phyloP scores from a whole-genome alignment of 1,284 basidiomycete genomes.

The Rhodotorula sp. region DNA sequence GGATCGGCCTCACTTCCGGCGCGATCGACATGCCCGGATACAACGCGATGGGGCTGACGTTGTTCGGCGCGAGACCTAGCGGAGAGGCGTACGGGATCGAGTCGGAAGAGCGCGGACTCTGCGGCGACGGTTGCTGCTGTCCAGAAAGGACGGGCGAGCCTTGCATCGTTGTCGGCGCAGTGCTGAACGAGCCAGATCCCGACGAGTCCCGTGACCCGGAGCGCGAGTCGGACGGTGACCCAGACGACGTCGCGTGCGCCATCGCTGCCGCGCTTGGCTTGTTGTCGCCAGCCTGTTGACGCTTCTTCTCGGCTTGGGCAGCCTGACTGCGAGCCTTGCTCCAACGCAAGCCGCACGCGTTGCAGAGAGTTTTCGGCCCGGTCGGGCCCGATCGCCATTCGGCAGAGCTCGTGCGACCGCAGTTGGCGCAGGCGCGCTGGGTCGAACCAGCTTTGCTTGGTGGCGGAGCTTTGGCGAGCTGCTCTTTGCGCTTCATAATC shows the following conservation, averaged over 20 bases:
- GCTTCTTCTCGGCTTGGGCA: slow-evolving; percentile 13
- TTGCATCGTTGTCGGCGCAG: background rate
- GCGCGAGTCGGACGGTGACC: background rate
- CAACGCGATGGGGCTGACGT: slow-evolving; percentile 3
- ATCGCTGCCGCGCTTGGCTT: background rate
- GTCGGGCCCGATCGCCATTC: slow-evolving; percentile 42
- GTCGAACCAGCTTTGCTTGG: background rate
- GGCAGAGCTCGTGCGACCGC: slow-evolving; percentile 38
- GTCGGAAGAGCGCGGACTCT: slow-evolving; percentile 13
- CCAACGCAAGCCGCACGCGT: slow-evolving; percentile 40
- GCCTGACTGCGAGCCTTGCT: slow-evolving; percentile 24
- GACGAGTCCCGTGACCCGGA: background rate
- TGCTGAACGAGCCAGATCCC: background rate
- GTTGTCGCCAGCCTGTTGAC: slow-evolving; percentile 7
- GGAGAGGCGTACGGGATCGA: background rate
- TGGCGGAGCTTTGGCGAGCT: slow-evolving; percentile 17
- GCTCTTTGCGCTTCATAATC: slow-evolving; percentile 38
- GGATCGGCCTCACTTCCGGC: background rate
- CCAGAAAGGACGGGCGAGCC: background rate
- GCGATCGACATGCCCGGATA: background rate
- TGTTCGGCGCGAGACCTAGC: slow-evolving; percentile 2
- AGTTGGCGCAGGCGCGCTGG: slow-evolving; percentile 41
- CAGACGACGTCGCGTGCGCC: background rate
- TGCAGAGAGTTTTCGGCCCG: slow-evolving; percentile 42
- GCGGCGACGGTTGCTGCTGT: background rate